These are phyloP conservation scores for Penicillium daleae DNA, from an alignment of 495 filamentous ascomycete species.

Conservation along the genomic window DNA sequence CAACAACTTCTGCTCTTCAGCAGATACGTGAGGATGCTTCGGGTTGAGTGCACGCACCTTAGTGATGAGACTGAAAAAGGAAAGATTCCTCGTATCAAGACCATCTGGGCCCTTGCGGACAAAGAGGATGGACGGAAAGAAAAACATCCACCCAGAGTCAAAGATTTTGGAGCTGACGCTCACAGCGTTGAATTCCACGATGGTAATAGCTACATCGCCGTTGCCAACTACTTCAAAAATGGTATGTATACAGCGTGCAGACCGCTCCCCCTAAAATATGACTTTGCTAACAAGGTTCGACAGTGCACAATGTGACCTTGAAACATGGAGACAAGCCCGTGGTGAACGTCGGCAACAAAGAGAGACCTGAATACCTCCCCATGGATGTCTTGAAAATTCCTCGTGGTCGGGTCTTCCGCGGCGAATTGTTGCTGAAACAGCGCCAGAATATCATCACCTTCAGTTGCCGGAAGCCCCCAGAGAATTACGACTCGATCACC, in stretches of 20 bases:
- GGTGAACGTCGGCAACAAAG: conserved; percentile 64
- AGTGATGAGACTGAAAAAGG: neutral
- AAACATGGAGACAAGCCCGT: conserved; percentile 52
- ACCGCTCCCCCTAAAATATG: neutral
- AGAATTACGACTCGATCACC: conserved; percentile 66
- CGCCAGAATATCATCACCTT: conserved; percentile 65
- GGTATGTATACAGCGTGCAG: conserved; percentile 13
- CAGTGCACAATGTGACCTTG: conserved; percentile 19
- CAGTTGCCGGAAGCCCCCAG: conserved; percentile 61
- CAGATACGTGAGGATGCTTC: conserved; percentile 17
- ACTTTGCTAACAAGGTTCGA: neutral
- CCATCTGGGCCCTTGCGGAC: conserved; percentile 20
- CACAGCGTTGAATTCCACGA: conserved; percentile 21
- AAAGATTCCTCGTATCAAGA: neutral
- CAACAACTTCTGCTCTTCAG: neutral
- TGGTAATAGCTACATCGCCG: conserved; percentile 13
- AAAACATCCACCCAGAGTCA: conserved; percentile 6
- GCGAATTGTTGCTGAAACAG: conserved; percentile 54
- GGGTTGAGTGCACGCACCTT: conserved; percentile 19
- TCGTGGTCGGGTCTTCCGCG: conserved; percentile 61
- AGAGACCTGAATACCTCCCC: conserved; percentile 62
- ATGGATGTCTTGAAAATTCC: conserved; percentile 63
- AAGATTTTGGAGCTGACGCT: conserved; percentile 9
- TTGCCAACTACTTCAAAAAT: conserved; percentile 21
- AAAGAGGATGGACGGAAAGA: conserved; percentile 11